Base-by-base conservation (phyloP, 768 basidiomycete species). In the Hypsizygus marmoreus region DNA sequence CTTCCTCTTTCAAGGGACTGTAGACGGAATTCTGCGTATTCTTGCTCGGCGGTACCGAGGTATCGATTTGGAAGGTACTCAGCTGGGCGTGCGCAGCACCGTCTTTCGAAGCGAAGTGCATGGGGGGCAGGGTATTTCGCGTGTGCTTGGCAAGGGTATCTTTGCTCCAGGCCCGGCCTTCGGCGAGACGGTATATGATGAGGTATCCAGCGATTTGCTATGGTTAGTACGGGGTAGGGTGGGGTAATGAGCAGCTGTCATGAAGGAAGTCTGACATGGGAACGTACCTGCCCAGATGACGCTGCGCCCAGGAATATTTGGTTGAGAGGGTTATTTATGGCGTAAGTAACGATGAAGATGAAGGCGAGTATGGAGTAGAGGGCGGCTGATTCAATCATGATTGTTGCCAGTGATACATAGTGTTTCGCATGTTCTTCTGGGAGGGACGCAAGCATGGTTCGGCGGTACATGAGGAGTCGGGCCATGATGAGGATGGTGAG, bases 181-280 rank as follows among this genome's bases (percentile, higher is more conserved):
- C 62, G 1, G 74, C 69, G 9, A 77, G 61, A n/a, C 75, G 71
- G 32, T 71, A 72, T 28, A 75, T 75, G 43, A 78, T 77, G 17
- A 77, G 63, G 49, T 75, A 72, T 0, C 70, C 68, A 9, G 76
- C 74, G 23, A 76, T 68, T 60, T 73, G 66, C 75, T 77, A 49
- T 47, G 40, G 33, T n/a, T 22, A 32, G 40, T 9, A n/a, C n/a
- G 42, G 4, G 31, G 7, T 17, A 35, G 26, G 45, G 38, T 44
- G 5, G 11, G 43, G 42, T 29, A 11, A 24, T 34, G 23, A 36
- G n/a, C 26, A 4, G 12, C 22, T 40, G 12, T 13, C 11, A 4
- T 6, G 10, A 16, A 47, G 25, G 23, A 40, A 4, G 26, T 38
- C 22, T 14, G n/a, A 26, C 5, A 44, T 22, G 26, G 12, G 26